phyloP scores from a whole-genome alignment of 192 early-diverging fungal species.

The Linnemannia elongata region DNA sequence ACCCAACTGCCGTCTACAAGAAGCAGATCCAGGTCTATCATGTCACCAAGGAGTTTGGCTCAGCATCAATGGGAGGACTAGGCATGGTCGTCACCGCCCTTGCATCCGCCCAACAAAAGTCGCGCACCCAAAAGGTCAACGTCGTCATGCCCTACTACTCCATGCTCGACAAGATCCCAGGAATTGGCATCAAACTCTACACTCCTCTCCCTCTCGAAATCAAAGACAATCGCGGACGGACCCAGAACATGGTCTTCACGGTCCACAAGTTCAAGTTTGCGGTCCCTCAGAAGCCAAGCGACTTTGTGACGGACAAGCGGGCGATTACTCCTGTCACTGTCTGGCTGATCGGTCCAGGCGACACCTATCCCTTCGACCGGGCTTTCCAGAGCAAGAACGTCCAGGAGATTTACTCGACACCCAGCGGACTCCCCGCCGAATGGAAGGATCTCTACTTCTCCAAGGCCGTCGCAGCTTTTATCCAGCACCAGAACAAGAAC shows the following conservation, averaged over 20 bases:
- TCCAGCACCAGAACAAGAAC: constrained; percentile 56
- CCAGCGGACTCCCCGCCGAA: constrained; percentile 65
- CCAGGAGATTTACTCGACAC: constrained; percentile 62
- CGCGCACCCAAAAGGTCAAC: constrained; percentile 55
- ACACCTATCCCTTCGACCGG: constrained; percentile 55
- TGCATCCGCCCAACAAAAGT: constrained; percentile 59
- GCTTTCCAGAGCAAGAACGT: constrained; percentile 58
- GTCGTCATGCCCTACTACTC: constrained; percentile 67
- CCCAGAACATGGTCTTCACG: constrained; percentile 46
- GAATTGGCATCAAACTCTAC: constrained; percentile 24
- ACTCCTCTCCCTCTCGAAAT: constrained; percentile 54
- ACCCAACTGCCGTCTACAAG: constrained; percentile 29
- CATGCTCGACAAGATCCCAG: constrained; percentile 49
- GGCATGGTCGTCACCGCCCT: constrained; percentile 68
- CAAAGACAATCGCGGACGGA: constrained; percentile 46
- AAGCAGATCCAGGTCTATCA: constrained; percentile 64
- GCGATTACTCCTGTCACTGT: constrained; percentile 46
- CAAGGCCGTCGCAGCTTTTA: constrained; percentile 65
- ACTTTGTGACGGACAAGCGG: constrained; percentile 23
- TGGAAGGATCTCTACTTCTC: constrained; percentile 72
- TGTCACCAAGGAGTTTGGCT: constrained; percentile 71
- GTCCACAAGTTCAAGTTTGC: constrained; percentile 56
- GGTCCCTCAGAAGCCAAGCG: constrained; percentile 33
- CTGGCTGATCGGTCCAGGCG: constrained; percentile 66
- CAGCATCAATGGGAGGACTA: constrained; percentile 67